Conservation (phyloP, 371 early-diverging fungal genomes). For the Coemansia sp. region DNA sequence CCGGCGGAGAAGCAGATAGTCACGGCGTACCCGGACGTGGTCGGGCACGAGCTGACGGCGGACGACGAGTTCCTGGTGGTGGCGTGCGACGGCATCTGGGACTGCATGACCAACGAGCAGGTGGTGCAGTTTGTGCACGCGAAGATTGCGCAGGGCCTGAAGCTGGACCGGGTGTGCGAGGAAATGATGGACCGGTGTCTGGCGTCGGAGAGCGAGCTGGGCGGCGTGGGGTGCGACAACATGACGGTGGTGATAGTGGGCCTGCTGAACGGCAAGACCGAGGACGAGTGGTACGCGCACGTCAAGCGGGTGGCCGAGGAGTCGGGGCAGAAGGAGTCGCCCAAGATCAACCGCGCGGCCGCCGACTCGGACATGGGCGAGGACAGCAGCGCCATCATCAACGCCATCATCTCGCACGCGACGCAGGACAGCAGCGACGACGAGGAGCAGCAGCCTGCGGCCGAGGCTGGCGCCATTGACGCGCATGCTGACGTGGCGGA, state of each 20-base stretch:
- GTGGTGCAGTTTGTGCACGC: conserved; percentile 78
- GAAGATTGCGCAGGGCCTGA: conserved; percentile 57
- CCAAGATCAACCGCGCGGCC: conserved; percentile 25
- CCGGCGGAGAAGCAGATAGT: conserved; percentile 88
- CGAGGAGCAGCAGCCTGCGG: conserved; percentile 1
- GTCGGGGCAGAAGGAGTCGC: conserved; percentile 36
- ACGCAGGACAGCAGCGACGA: conserved; percentile 10
- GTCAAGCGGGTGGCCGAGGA: conserved; percentile 48
- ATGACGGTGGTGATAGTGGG: conserved; percentile 96
- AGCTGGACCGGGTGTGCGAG: conserved; percentile 78
- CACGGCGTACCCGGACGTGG: conserved; percentile 86
- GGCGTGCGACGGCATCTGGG: conserved; percentile 99
- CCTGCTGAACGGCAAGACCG: conserved; percentile 70
- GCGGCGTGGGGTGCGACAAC: conserved; percentile 97
- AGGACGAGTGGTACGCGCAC: conserved; percentile 65
- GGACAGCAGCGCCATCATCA: conserved; percentile 39
- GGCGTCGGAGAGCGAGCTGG: conserved; percentile 74
- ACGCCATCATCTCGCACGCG: conserved; percentile 31
- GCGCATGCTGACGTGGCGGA: conserved; percentile 11
- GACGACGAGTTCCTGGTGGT: conserved; percentile 91
- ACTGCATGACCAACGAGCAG: conserved; percentile 89
- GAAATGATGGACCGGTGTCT: conserved; percentile 87
- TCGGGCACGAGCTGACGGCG: conserved; percentile 58
- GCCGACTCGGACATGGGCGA: conserved; percentile 17
- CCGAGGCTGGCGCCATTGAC: conserved; percentile 7